These are phyloP conservation scores for Isabelozyma rhagii DNA, from an alignment of 805 yeast species.

Conservation along the genomic window DNA sequence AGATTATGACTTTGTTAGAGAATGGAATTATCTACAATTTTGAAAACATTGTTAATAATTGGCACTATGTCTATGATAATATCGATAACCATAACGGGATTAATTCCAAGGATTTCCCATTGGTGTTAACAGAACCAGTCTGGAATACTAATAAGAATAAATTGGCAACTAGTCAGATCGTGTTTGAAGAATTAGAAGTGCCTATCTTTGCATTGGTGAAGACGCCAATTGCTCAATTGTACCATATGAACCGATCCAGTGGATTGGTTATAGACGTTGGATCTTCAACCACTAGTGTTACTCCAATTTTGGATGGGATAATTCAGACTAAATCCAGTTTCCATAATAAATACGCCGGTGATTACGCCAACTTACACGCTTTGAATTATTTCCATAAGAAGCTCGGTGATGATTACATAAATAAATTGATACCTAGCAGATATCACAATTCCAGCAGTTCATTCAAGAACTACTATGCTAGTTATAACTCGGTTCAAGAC, in stretches of 20 bases:
- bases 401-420: conserved; percentile 6
- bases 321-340: conserved; percentile 62
- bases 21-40: conserved; percentile 70
- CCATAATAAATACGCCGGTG: conserved; percentile 79
- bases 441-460: conserved; percentile 16
- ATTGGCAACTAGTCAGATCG: conserved; percentile 60
- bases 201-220: conserved; percentile 76
- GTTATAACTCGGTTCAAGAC: conserved; percentile 32
- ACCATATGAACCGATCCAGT: conserved; percentile 73
- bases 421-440: conserved; percentile 14
- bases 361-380: conserved; percentile 68
- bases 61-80: conserved; percentile 61
- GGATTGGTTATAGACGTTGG: conserved; percentile 84
- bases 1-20: conserved; percentile 57
- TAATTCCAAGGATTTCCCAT: conserved; percentile 60
- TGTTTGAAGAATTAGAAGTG: conserved; percentile 69
- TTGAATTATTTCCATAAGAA: conserved; percentile 38
- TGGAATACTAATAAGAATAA: conserved; percentile 67
- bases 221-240: conserved; percentile 73
- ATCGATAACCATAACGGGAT: conserved; percentile 40
- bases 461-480: conserved; percentile 34
- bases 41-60: conserved; percentile 63
- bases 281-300: conserved; percentile 61
- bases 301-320: conserved; percentile 76
- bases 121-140: conserved; percentile 60